These are phyloP conservation scores for Hypericum androsaemum DNA, from an alignment of 345 rosid species.

Conservation along the genomic window DNA sequence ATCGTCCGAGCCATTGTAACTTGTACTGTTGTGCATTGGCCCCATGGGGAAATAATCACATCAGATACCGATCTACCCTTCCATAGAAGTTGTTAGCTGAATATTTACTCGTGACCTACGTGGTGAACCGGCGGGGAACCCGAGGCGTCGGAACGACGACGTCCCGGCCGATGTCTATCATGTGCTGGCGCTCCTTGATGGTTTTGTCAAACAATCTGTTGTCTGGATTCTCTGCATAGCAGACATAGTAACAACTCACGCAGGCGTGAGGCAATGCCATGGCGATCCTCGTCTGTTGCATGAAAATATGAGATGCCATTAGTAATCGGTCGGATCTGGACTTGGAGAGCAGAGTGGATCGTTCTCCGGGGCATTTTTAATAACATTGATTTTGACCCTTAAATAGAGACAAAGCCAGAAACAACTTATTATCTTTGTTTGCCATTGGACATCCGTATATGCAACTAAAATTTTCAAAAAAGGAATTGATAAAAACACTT, in stretches of 20 bases:
- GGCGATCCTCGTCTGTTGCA: slow-evolving; percentile 73
- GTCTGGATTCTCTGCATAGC: slow-evolving; percentile 81
- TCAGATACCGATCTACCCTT: no score
- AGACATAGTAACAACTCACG: slow-evolving; percentile 84
- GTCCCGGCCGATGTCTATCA: slow-evolving; percentile 45
- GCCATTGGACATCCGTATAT: no score
- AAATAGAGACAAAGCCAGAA: no score
- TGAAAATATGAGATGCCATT: background rate
- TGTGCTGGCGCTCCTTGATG: slow-evolving; percentile 41
- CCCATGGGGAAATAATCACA: no score
- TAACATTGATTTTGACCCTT: no score
- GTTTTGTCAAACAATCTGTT: slow-evolving; percentile 58
- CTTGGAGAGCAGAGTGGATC: no score
- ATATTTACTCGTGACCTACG: slow-evolving; percentile 6
- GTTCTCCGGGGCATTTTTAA: no score
- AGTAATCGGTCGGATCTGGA: no score
- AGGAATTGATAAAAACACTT: no score
- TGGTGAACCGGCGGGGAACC: slow-evolving; percentile 33
- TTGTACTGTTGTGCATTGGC: background rate
- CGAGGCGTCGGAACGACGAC: slow-evolving; percentile 55
- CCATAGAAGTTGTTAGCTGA: no score
- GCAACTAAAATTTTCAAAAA: no score
- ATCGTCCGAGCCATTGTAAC: background rate
- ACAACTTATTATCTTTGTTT: no score
- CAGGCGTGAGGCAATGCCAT: slow-evolving; percentile 98